Base-by-base conservation (phyloP, 2,329 filamentous ascomycete species). In the Mycosphaerelloides madeirae region DNA sequence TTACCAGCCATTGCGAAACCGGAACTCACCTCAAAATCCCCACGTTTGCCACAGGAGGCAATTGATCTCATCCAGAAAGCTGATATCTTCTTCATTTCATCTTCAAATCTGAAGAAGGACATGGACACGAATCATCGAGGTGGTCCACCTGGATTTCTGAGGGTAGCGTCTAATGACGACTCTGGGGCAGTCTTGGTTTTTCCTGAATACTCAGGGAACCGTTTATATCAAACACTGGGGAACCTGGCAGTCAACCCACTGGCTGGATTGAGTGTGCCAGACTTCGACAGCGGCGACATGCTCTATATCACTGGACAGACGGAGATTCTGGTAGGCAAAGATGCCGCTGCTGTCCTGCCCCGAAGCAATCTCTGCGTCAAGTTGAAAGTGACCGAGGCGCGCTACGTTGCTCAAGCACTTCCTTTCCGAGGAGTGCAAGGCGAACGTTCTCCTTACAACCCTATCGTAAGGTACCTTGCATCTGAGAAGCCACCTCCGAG, bases 121-220 rank as follows among this genome's bases (percentile, higher is more conserved):
- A 94, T 94, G 87, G 87, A 94, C 63, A 86, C 83, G 6, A 95
- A 94, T 59, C 80, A 87, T 57, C 79, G 88, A 5, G 88, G 88
- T 29, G 88, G 88, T 0, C 74, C 81, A 1, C 72, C 74, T 1
- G 88, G 87, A 0, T 91, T 95, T 58, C 69, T 91, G 15, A 77
- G 87, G 18, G 71, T 91, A 7, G 62, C 82, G 1, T 77, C 75
- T 15, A 82, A 85, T 44, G 65, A 71, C 31, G 48, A 33, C 14
- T 59, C 50, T 18, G 65, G 63, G 3, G 69, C 68, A 1, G 72
- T 78, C 2, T 64, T 94, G 12, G 72, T 84, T 2, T 95, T 87
- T 65, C 88, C 88, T 0, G 88, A 95, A 62, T 94, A 85, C 62
- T 89, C 84, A 1, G 88, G 88, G 6, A 95, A 95, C 63, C 73